A percentile compares a stretch with the other conserved stretches of the same genome.
Evolutionary conservation across 768 basidiomycete species (phyloP).

Genomic region (Agrocybe praecox): DNA sequence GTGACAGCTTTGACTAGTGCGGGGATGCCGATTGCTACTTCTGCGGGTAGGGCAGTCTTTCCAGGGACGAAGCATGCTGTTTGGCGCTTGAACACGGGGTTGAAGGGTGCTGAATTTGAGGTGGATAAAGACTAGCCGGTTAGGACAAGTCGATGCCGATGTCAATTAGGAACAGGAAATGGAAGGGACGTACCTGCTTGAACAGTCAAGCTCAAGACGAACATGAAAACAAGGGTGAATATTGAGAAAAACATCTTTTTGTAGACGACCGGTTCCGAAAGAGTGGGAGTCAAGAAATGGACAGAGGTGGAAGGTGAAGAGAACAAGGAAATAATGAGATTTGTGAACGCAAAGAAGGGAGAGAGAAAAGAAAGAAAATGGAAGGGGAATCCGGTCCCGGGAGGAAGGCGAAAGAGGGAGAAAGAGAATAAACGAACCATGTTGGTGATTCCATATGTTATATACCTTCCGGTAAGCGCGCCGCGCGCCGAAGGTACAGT

Average conservation of each 20-base stretch:
- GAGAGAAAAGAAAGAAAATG: background rate
- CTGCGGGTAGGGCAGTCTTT: constrained; percentile 14
- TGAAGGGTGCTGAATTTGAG: constrained; percentile 9
- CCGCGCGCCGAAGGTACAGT: background rate
- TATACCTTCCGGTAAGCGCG: background rate
- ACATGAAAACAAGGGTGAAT: background rate
- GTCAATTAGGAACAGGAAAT: background rate
- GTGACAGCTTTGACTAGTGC: constrained; percentile 11
- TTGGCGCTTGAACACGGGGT: constrained; percentile 7
- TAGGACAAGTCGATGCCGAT: background rate
- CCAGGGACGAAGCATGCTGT: constrained; percentile 13
- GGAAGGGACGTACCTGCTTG: constrained; percentile 5
- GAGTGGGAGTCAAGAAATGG: background rate
- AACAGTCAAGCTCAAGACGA: constrained; percentile 1
- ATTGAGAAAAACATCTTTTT: constrained; percentile 11
- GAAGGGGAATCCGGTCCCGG: background rate
- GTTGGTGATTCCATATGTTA: background rate
- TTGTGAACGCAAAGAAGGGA: background rate
- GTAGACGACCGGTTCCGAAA: background rate
- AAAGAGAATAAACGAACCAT: background rate
- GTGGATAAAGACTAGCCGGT: too few species aligned
- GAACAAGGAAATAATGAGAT: background rate
- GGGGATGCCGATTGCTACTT: constrained; percentile 9
- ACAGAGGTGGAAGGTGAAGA: background rate
- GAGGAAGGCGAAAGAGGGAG: background rate